phyloP scores from a whole-genome alignment of 1,284 basidiomycete genomes.

The Cystobasidiaceae sp. region DNA sequence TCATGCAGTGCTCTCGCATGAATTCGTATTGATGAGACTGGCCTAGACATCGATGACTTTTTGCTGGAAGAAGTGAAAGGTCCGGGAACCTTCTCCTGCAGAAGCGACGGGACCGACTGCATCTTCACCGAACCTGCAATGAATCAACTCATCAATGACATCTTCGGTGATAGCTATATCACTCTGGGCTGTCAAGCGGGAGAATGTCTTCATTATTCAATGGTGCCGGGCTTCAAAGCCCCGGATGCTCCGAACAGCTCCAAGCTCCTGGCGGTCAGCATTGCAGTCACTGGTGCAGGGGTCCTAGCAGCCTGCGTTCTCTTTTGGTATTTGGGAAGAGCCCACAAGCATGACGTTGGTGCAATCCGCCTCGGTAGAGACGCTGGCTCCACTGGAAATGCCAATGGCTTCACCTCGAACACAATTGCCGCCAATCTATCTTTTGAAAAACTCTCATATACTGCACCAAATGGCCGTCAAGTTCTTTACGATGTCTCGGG shows the following conservation, averaged over 20 bases:
- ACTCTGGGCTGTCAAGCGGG: slow-evolving; percentile 80
- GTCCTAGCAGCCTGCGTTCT: slow-evolving; percentile 55
- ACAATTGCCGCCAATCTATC: slow-evolving; percentile 88
- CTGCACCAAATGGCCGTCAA: slow-evolving; percentile 57
- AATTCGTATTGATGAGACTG: too few relatives aligned
- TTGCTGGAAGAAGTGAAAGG: slow-evolving; percentile 83
- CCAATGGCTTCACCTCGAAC: slow-evolving; percentile 79
- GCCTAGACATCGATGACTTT: slow-evolving; percentile 85
- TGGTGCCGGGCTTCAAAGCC: slow-evolving; percentile 85
- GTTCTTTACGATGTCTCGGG: slow-evolving; percentile 79
- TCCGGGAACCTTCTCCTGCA: slow-evolving; percentile 81
- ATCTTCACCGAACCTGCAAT: slow-evolving; percentile 91
- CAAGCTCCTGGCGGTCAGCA: slow-evolving; percentile 74
- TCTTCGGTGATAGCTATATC: slow-evolving; percentile 89
- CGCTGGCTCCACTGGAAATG: slow-evolving; percentile 73
- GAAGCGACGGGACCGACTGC: slow-evolving; percentile 60
- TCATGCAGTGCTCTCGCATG: too few relatives aligned
- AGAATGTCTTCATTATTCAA: slow-evolving; percentile 87
- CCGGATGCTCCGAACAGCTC: slow-evolving; percentile 59
- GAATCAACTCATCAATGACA: slow-evolving; percentile 86
- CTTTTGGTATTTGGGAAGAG: slow-evolving; percentile 81
- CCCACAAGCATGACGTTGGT: slow-evolving; percentile 61
- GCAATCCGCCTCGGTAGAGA: slow-evolving; percentile 71
- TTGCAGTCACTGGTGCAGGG: slow-evolving; percentile 62
- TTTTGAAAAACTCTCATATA: slow-evolving; percentile 78